Conservation (phyloP, 306 rosid species). For the Cicer bijugum region DNA sequence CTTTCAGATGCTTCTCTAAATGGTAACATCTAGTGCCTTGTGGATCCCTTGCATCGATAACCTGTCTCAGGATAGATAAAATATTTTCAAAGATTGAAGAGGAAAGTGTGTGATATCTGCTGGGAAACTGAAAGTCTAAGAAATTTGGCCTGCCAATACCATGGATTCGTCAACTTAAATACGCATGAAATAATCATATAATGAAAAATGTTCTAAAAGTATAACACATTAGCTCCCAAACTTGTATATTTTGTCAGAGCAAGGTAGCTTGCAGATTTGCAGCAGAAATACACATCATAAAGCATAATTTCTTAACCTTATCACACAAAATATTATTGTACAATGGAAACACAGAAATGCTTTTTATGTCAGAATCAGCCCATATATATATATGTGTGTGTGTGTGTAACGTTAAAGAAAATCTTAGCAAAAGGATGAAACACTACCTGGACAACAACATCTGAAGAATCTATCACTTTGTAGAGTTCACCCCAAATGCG, state of each 20-base stretch:
- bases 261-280: neutral
- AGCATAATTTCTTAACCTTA: neutral
- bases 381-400: neutral
- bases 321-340: neutral
- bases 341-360: neutral
- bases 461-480: conserved; percentile 97
- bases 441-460: conserved; percentile 93
- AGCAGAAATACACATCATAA: conserved; percentile 8
- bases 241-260: neutral
- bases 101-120: neutral
- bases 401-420: conserved; percentile 10
- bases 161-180: conserved; percentile 14
- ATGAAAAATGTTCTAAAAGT: neutral
- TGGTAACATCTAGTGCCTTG: conserved; percentile 94
- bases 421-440: conserved; percentile 5
- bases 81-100: conserved; percentile 15
- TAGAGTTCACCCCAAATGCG: conserved; percentile 99
- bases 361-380: neutral
- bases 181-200: conserved; percentile 18
- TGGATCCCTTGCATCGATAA: conserved; percentile 94
- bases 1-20: conserved; percentile 93
- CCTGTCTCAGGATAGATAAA: conserved; percentile 59
- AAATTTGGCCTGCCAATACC: conserved; percentile 31
- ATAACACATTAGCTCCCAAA: conserved; percentile 1
- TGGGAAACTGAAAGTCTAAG: neutral